phyloP scores from a whole-genome alignment of 331 rosid species.

The Prunus yedoensis region DNA sequence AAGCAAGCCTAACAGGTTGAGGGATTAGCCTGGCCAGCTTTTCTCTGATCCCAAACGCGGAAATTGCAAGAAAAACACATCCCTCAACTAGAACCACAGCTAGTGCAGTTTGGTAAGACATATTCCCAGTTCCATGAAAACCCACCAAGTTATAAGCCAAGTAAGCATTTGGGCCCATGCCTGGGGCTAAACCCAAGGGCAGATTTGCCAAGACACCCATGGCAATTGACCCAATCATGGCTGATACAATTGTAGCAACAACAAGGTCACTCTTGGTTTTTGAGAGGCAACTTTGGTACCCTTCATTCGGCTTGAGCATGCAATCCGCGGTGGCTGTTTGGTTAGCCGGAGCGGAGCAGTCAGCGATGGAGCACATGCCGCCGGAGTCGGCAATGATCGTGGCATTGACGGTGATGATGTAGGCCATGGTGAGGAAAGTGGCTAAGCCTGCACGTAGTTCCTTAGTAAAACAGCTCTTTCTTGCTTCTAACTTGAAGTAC shows the following conservation, averaged over 20 bases:
- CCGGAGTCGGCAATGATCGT: conserved; percentile 76
- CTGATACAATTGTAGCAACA: conserved; percentile 75
- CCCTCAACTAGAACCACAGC: conserved; percentile 70
- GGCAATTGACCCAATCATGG: conserved; percentile 63
- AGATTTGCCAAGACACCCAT: conserved; percentile 85
- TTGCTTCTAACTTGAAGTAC: conserved; percentile 68
- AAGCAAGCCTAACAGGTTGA: conserved; percentile 60
- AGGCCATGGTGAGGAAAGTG: conserved; percentile 94
- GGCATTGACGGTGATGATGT: conserved; percentile 91
- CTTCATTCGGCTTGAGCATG: conserved; percentile 47
- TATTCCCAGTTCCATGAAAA: conserved; percentile 68
- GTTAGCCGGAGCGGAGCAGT: conserved; percentile 54
- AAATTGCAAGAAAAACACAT: conserved; percentile 47
- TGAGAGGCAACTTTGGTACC: conserved; percentile 66
- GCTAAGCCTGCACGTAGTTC: conserved; percentile 82
- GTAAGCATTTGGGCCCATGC: conserved; percentile 92
- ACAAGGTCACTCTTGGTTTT: conserved; percentile 72
- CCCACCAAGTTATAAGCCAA: conserved; percentile 81
- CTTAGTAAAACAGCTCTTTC: conserved; percentile 62
- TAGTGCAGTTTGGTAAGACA: conserved; percentile 64
- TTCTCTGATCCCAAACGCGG: conserved; percentile 72
- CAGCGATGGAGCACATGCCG: conserved; percentile 60
- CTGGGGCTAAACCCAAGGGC: conserved; percentile 89
- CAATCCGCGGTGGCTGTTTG: conserved; percentile 51
- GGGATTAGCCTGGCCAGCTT: conserved; percentile 82